Percentiles rank a stretch among this genome's conserved stretches.
Evolutionary conservation across 805 yeast species (phyloP).

Genomic region (Millerozyma miso): DNA sequence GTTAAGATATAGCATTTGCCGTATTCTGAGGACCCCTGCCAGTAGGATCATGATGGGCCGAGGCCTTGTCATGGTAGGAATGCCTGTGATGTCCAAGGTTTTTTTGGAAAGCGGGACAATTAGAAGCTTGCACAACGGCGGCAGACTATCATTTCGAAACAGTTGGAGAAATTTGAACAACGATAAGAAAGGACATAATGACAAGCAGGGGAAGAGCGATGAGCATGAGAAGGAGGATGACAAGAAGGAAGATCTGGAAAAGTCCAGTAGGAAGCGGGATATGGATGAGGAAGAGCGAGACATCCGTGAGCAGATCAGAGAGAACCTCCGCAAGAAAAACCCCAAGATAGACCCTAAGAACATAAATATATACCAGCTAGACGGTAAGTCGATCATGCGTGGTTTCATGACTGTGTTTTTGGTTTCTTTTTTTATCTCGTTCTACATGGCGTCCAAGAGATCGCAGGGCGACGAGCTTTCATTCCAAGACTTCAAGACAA

Average conservation of each 20-base stretch:
- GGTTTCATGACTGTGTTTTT: constrained; percentile 18
- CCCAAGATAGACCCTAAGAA: constrained; percentile 25
- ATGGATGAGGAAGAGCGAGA: constrained; percentile 27
- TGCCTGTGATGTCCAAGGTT: background rate
- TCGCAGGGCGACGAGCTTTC: constrained; percentile 34
- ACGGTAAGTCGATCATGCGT: constrained; percentile 12
- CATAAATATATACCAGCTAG: constrained; percentile 26
- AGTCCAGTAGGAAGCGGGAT: constrained; percentile 9
- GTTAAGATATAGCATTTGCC: background rate
- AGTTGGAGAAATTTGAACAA: constrained; percentile 1
- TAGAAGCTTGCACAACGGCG: background rate
- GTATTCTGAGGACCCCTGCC: background rate
- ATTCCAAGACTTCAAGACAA: constrained; percentile 82
- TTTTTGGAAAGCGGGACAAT: background rate
- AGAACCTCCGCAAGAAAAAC: constrained; percentile 24
- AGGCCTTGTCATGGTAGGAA: background rate
- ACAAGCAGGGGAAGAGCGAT: background rate
- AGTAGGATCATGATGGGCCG: background rate
- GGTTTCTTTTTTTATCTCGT: constrained; percentile 11
- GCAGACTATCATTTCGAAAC: background rate
- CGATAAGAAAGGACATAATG: constrained; percentile 4
- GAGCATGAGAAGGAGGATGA: constrained; percentile 4
- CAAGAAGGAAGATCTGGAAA: constrained; percentile 8
- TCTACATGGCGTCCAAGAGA: constrained; percentile 7
- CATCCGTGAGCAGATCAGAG: constrained; percentile 31